phyloP scores from a whole-genome alignment of 176 grass and related monocot genomes.

The Triticum timopheevii region DNA sequence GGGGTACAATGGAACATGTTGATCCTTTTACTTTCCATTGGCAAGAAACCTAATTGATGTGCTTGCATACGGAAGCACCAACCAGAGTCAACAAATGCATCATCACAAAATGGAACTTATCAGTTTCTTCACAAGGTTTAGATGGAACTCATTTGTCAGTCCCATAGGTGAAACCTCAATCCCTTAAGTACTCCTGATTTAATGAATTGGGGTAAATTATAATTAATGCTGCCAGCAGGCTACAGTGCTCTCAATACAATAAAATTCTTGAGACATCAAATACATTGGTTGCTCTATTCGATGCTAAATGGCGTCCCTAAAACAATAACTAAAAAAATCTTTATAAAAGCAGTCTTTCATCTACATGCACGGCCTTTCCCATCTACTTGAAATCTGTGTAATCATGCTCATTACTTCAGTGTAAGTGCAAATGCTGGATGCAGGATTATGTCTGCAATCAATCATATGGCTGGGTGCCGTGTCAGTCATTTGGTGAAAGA shows the following conservation, averaged over 20 bases:
- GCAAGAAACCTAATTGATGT: neutral
- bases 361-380: neutral
- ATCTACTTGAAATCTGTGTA: neutral
- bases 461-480: neutral
- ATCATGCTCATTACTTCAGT: neutral
- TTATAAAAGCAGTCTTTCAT: constrained; percentile 5
- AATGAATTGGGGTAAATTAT: neutral
- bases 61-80: neutral
- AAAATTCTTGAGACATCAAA: neutral
- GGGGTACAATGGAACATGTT: neutral
- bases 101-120: neutral
- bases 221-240: neutral
- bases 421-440: neutral
- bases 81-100: constrained; percentile 11
- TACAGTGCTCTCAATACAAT: neutral
- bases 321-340: constrained; percentile 15
- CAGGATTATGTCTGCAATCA: neutral
- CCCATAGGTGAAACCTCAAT: constrained; percentile 6
- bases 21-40: neutral
- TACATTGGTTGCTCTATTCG: neutral
- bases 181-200: constrained; percentile 1
- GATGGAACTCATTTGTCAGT: constrained; percentile 3
- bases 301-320: neutral
- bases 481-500: neutral
- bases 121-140: constrained; percentile 5